phyloP scores from a whole-genome alignment of 345 rosid species.

The Passiflora organensis region DNA sequence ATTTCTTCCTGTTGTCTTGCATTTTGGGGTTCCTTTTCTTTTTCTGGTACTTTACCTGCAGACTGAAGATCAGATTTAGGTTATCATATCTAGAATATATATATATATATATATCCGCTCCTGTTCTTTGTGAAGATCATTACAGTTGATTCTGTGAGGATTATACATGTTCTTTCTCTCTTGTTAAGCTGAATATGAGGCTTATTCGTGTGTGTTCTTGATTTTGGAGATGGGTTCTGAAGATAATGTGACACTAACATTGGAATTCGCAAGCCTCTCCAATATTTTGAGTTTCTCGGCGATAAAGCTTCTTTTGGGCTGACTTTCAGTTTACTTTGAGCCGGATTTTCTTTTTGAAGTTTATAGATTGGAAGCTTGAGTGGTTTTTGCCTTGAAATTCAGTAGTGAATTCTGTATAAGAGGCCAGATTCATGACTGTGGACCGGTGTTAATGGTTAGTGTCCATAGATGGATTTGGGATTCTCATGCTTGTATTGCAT shows the following conservation, averaged over 20 bases:
- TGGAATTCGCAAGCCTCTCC: constrained; percentile 10
- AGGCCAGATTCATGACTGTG: background rate
- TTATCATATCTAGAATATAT: background rate
- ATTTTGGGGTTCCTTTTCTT: constrained; percentile 19
- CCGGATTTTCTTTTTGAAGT: background rate
- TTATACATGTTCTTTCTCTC: too few species aligned
- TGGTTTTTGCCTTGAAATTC: constrained; percentile 1
- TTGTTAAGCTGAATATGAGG: constrained; percentile 1
- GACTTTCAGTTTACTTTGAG: constrained; percentile 8
- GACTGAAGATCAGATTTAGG: constrained; percentile 24
- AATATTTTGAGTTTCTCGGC: background rate
- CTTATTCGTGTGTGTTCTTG: constrained; percentile 27
- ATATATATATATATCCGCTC: background rate
- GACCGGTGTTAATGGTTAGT: background rate
- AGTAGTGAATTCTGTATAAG: background rate
- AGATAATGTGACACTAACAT: constrained; percentile 14
- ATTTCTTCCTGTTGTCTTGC: constrained; percentile 35
- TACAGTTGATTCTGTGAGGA: constrained; percentile 6
- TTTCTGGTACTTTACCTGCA: constrained; percentile 2
- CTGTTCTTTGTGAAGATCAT: constrained; percentile 7
- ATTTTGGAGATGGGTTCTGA: constrained; percentile 28
- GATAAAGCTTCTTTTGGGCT: background rate
- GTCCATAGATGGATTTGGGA: constrained; percentile 15
- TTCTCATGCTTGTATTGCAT: constrained; percentile 5
- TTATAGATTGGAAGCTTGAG: constrained; percentile 6